Evolutionary conservation across 129 eudicot species (phyloP), one percentile per base, ranked within the genome.

Genomic region (Chrysanthemum makinoi): DNA sequence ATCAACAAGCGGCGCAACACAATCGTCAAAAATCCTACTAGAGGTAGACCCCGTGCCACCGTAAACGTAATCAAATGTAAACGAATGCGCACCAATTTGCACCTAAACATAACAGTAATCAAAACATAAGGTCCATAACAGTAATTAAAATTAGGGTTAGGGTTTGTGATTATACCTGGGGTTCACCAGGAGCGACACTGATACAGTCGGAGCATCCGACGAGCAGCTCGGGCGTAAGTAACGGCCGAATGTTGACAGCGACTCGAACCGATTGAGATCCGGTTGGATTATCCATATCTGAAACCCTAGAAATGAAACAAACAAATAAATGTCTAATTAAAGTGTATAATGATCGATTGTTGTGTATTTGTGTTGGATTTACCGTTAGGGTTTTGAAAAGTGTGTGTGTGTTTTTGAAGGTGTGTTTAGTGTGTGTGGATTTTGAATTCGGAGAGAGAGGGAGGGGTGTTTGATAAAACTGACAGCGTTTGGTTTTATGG

Each of bases 1-100:
- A 55, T 94, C 97, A 26, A 94, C 88, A 2, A 94, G 85, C 4
- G 99, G 96, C 17, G 90, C 86, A 66, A 90, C 91, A 62, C 97
- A 90, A 1, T 90, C 94, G 46, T 88, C 94, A 46, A 80, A 95
- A 48, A 95, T 90, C 6, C 68, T 68, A 8, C 91, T 72, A n/a
- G 84, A 82, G 0, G 88, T 80, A 19, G 51, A 43, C 4, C 81
- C 91, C 33, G 57, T 68, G 30, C 79, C 84, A 12, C 97, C 97
- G 52, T 76, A 95, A 0, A 95, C 88, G 61, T 90, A 72, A 67
- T 95, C 99, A 66, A 90, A 95, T 0, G 97, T 95, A 65, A 90
- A 95, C 5, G 87, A 81, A 70, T 86, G 99, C 0, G 99, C 73
- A 47, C 99, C 99, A 30, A 95, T 90, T 79, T 86, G 97, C 46